phyloP scores from a whole-genome alignment of 2,329 filamentous ascomycete genomes.

The Cladosporium sp. region DNA sequence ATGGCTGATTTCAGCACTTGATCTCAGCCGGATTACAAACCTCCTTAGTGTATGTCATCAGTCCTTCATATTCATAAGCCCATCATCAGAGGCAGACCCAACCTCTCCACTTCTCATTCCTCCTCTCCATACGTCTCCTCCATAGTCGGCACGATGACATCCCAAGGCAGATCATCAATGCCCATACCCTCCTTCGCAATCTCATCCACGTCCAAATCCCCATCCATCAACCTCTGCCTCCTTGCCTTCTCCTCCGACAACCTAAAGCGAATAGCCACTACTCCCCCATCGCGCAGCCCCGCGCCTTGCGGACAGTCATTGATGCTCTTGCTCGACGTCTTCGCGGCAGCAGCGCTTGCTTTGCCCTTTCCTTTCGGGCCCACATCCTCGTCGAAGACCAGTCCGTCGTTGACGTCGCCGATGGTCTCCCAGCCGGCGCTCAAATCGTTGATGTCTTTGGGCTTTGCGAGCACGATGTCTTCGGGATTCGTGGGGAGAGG shows the following conservation, averaged over 20 bases:
- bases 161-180: conserved; percentile 25
- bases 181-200: conserved; percentile 16
- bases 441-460: conserved; percentile 38
- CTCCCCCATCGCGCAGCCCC: conserved; percentile 30
- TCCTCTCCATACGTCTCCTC: conserved; percentile 29
- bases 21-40: conserved; percentile 1
- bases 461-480: conserved; percentile 39
- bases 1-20: conserved; percentile 13
- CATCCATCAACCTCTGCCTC: conserved; percentile 18
- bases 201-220: conserved; percentile 15
- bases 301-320: conserved; percentile 34
- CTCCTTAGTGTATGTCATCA: background rate
- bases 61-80: background rate
- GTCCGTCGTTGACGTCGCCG: conserved; percentile 19
- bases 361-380: conserved; percentile 39
- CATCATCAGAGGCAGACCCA: background rate
- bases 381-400: conserved; percentile 26
- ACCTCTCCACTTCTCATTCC: conserved; percentile 7
- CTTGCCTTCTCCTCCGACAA: conserved; percentile 16
- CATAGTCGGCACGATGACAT: conserved; percentile 30
- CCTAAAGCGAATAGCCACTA: conserved; percentile 34
- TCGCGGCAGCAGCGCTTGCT: conserved; percentile 21
- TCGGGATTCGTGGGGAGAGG: conserved; percentile 36
- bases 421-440: conserved; percentile 38
- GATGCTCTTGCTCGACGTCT: conserved; percentile 28